Evolutionary conservation across 805 yeast species (phyloP).

Genomic region (Candida nemodendra): DNA sequence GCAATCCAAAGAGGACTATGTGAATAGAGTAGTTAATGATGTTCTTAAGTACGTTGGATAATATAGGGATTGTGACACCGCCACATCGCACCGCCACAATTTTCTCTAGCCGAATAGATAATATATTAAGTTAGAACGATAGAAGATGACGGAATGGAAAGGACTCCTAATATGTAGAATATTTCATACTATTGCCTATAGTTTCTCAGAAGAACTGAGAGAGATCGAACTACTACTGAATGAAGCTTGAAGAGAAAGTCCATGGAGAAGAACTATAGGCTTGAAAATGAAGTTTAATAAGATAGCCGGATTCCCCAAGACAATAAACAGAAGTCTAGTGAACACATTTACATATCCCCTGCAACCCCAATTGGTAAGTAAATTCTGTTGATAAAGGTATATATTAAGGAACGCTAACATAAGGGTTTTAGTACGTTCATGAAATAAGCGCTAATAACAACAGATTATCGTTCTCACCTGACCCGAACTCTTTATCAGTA

Average conservation of each 20-base stretch:
- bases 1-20: conserved; percentile 34
- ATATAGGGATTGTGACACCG: no score
- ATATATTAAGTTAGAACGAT: no score
- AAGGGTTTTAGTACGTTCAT: conserved; percentile 21
- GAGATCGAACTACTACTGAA: not conserved
- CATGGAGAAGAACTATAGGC: no score
- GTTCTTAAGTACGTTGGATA: conserved; percentile 37
- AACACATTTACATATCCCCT: conserved; percentile 20
- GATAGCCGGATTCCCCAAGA: conserved; percentile 3
- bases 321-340: conserved; percentile 21
- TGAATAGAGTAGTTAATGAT: conserved; percentile 37
- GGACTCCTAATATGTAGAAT: no score
- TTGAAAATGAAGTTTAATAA: not conserved
- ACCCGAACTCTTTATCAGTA: conserved; percentile 25
- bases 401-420: no score
- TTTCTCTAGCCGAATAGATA: no score
- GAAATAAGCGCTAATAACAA: conserved; percentile 13
- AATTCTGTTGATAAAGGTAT: not conserved
- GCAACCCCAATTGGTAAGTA: conserved; percentile 29
- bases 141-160: no score
- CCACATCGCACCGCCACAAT: no score
- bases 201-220: no score
- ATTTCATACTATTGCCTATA: no score
- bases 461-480: conserved; percentile 30
- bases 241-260: conserved; percentile 3